Evolutionary conservation across 176 grass and related monocot genomes (phyloP).

Genomic region (Rhynchospora pubera): DNA sequence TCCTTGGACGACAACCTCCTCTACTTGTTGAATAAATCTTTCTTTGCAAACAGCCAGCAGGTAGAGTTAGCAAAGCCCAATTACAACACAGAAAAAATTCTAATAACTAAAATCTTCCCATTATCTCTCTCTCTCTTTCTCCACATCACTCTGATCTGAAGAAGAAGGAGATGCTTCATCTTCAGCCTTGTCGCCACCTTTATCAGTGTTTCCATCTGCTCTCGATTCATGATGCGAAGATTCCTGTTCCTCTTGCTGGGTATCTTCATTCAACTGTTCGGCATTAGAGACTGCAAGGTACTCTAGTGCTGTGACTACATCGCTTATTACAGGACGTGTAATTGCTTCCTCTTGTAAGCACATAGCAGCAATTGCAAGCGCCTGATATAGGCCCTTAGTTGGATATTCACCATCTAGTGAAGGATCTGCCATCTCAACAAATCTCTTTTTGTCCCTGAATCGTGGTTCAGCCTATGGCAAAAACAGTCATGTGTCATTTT

Average conservation of each 20-base stretch:
- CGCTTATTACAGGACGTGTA: conserved; percentile 30
- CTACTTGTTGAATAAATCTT: not conserved
- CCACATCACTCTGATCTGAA: not conserved
- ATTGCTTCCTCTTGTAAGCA: conserved; percentile 33
- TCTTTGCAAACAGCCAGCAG: not conserved
- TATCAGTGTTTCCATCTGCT: not conserved
- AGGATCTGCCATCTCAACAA: conserved; percentile 37
- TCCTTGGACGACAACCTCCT: not conserved
- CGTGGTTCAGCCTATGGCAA: conserved; percentile 26
- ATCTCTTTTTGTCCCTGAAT: conserved; percentile 36
- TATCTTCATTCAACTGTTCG: not conserved
- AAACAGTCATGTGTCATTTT: not conserved
- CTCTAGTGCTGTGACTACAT: conserved; percentile 27
- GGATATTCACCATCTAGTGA: conserved; percentile 10
- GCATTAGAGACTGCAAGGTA: conserved; percentile 19
- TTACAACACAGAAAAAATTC: conserved; percentile 2
- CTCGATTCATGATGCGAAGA: not conserved
- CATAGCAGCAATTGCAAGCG: conserved; percentile 31
- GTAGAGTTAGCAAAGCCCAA: not conserved
- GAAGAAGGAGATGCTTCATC: conserved; percentile 8
- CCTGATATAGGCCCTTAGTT: conserved; percentile 30
- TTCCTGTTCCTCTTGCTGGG: not conserved
- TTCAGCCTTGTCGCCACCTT: not conserved
- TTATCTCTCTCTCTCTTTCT: conserved; percentile 1
- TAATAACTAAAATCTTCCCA: conserved; percentile 1